phyloP scores from a whole-genome alignment of 2,329 filamentous ascomycete species.

The Neofusicoccum kwambonambiense region DNA sequence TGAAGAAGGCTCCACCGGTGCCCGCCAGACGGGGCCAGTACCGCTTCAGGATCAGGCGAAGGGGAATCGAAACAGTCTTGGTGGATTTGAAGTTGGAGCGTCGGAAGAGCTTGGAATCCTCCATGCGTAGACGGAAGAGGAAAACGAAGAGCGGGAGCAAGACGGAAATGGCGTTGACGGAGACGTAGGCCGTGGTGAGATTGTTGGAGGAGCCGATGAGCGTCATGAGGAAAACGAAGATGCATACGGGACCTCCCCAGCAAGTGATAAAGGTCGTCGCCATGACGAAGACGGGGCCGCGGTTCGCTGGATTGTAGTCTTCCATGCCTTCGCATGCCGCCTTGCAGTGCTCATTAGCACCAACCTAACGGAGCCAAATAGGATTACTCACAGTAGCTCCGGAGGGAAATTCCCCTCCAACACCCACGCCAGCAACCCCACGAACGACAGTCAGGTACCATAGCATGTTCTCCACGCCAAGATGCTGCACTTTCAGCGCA shows the following conservation, averaged over 20 bases:
- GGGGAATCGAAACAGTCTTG: slow-evolving; percentile 52
- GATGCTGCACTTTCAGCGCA: slow-evolving; percentile 33
- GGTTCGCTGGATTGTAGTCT: slow-evolving; percentile 47
- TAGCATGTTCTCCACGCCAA: slow-evolving; percentile 44
- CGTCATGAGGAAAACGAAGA: slow-evolving; percentile 42
- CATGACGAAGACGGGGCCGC: slow-evolving; percentile 1
- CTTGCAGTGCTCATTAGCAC: slow-evolving; percentile 54
- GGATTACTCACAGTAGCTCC: not conserved
- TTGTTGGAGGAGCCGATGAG: slow-evolving; percentile 31
- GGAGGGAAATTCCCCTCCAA: slow-evolving; percentile 25
- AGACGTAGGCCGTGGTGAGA: slow-evolving; percentile 41
- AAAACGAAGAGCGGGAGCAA: slow-evolving; percentile 51
- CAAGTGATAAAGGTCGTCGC: slow-evolving; percentile 5
- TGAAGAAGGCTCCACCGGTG: slow-evolving; percentile 50
- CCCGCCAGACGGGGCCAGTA: slow-evolving; percentile 52
- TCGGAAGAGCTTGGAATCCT: slow-evolving; percentile 46
- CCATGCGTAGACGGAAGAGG: slow-evolving; percentile 52
- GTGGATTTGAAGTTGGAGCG: slow-evolving; percentile 29
- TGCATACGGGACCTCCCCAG: slow-evolving; percentile 4
- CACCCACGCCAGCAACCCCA: slow-evolving; percentile 46
- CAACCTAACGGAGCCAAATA: slow-evolving; percentile 26
- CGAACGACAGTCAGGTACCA: slow-evolving; percentile 46
- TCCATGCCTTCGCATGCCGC: slow-evolving; percentile 39
- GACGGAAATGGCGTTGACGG: slow-evolving; percentile 44
- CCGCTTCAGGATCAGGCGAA: slow-evolving; percentile 45